Percentiles rank a stretch among this genome's conserved stretches.
Conservation (phyloP, 345 rosid genomes). For the Erodium maritimum region DNA sequence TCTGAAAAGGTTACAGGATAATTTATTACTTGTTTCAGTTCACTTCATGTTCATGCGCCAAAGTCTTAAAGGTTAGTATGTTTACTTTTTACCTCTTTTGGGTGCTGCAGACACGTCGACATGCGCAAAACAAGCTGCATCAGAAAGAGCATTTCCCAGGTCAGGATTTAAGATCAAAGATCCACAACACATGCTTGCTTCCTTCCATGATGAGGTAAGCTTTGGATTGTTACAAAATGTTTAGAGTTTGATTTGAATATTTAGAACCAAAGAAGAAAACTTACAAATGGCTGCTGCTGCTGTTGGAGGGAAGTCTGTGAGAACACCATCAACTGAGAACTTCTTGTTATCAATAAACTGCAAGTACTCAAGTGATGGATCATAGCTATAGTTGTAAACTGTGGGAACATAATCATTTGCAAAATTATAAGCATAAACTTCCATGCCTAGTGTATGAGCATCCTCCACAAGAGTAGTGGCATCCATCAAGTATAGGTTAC, state of each 20-base stretch:
- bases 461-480: constrained; percentile 55
- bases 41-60: no score
- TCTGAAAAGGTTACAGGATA: no score
- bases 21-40: no score
- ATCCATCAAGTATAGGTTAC: constrained; percentile 35
- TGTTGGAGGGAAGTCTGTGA: constrained; percentile 76
- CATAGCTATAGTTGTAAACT: constrained; percentile 56
- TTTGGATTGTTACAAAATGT: no score
- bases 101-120: constrained; percentile 19
- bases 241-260: no score
- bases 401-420: constrained; percentile 39
- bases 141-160: neutral
- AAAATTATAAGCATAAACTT: constrained; percentile 66
- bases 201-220: no score
- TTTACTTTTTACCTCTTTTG: constrained; percentile 19
- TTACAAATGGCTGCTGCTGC: constrained; percentile 63
- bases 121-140: constrained; percentile 60
- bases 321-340: constrained; percentile 68
- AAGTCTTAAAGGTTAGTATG: no score
- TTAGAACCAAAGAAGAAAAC: constrained; percentile 1
- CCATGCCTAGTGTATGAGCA: constrained; percentile 68
- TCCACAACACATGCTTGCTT: no score
- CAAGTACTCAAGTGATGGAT: constrained; percentile 61
- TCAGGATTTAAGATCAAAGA: no score
- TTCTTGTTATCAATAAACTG: constrained; percentile 42